Evolutionary conservation across 176 grass and related monocot genomes (phyloP), one percentile per base, ranked within the genome.

Genomic region (Canna indica): DNA sequence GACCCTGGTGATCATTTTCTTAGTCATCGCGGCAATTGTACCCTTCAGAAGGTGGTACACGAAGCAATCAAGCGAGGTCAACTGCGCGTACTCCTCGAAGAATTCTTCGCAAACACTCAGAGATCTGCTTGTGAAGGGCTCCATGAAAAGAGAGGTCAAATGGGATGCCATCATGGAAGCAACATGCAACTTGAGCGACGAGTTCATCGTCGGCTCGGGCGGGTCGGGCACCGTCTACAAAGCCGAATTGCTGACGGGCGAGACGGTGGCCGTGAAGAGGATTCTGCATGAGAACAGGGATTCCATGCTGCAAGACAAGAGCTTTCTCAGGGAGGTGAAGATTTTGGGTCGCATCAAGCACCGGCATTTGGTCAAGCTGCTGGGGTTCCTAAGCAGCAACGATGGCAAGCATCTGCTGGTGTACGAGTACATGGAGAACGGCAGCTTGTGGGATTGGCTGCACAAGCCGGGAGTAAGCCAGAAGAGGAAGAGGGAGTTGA

Each of bases 141-240:
- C 84, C 31, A 76, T 73, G 74, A 79, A 82, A 70, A 75, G 84
- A 39, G 90, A 93, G 30, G 85, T 99, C 76, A 88, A 80, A 71
- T 99, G 95, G 95, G 95, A 93, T n/a, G 74, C 80, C 22, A 99
- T 99, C 85, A 94, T 94, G 90, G 82, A 99, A 47, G 89, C 86
- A 34, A 99, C 89, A 3, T 53, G 73, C 47, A 93, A 99, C 80
- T 67, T 93, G 64, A 99, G 84, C 60, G 89, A 99, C 28, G 82
- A 90, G 66, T 99, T 82, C 65, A 82, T 80, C 42, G 80, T 99
- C 45, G 94, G 94, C 24, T 80, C 94, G 3, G 94, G 94, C 34
- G 89, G 90, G 11, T 99, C 90, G 0, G 90, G 94, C 26, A 93
- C 80, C 0, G 94, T 99, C 58, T 99, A 99, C 84, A 72, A 78